phyloP scores from a whole-genome alignment of 192 early-diverging fungal species.

The Linnemannia zychae region DNA sequence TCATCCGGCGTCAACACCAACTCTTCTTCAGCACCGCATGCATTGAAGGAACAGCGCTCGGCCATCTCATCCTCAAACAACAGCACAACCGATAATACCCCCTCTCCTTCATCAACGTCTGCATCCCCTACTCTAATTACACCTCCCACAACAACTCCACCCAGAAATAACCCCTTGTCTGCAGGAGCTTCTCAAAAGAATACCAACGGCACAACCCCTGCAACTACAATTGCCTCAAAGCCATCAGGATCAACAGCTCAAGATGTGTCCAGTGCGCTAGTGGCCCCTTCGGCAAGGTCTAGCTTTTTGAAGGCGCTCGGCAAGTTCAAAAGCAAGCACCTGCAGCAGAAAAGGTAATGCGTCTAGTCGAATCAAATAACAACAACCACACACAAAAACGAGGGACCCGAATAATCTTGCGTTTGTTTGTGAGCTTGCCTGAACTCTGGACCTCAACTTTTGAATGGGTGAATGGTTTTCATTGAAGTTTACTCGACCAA shows the following conservation, averaged over 20 bases:
- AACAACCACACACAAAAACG: background rate
- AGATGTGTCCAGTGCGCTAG: background rate
- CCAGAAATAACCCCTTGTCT: background rate
- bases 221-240: background rate
- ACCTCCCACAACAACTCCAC: background rate
- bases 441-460: background rate
- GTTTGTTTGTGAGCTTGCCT: background rate
- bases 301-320: slow-evolving; percentile 39
- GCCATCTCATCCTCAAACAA: background rate
- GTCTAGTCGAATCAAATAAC: too few species aligned
- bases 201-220: background rate
- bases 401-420: background rate
- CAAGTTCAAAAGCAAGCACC: slow-evolving; percentile 33
- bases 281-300: slow-evolving; percentile 21
- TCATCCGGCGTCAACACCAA: background rate
- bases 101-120: background rate
- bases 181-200: background rate
- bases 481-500: background rate
- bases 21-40: background rate
- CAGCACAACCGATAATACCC: background rate
- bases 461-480: background rate
- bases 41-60: background rate
- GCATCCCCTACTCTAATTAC: slow-evolving; percentile 4
- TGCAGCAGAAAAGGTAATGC: slow-evolving; percentile 34
- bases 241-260: background rate